A percentile compares a stretch with the other conserved stretches of the same genome.
Evolutionary conservation across 2,329 filamentous ascomycete genomes (phyloP).

Genomic region (Dothidotthia symphoricarpi): DNA sequence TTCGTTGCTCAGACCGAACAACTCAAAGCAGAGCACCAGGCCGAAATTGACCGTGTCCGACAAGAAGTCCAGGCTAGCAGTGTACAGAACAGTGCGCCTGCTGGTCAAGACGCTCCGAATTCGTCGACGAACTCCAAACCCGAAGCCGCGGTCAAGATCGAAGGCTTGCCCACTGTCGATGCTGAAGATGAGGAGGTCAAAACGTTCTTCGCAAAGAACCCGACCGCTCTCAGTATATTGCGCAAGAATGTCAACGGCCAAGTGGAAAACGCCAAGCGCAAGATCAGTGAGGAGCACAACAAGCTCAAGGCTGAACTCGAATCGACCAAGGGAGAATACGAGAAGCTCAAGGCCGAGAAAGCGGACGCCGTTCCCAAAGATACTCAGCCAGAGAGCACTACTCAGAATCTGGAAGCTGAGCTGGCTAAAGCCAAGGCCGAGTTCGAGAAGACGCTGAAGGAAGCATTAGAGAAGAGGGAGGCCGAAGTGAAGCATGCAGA

Average conservation of each 20-base stretch:
- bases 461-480: slow-evolving; percentile 36
- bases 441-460: slow-evolving; percentile 40
- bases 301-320: neutral
- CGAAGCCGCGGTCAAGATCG: slow-evolving; percentile 24
- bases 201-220: neutral
- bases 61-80: slow-evolving; percentile 8
- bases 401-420: slow-evolving; percentile 18
- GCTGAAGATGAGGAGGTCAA: slow-evolving; percentile 11
- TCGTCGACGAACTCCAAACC: slow-evolving; percentile 5
- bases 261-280: neutral
- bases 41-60: slow-evolving; percentile 40
- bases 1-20: slow-evolving; percentile 37
- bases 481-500: slow-evolving; percentile 59
- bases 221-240: neutral
- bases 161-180: slow-evolving; percentile 19
- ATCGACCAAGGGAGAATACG: too few species aligned
- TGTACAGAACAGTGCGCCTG: neutral
- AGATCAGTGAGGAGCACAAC: neutral
- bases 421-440: slow-evolving; percentile 28
- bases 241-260: slow-evolving; percentile 4
- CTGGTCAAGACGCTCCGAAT: slow-evolving; percentile 8
- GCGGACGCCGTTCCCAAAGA: neutral
- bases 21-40: slow-evolving; percentile 45
- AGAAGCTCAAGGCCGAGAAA: slow-evolving; percentile 7
- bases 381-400: slow-evolving; percentile 1